phyloP scores from a whole-genome alignment of 805 yeast species.

The Groenewaldozyma tartarivorans region DNA sequence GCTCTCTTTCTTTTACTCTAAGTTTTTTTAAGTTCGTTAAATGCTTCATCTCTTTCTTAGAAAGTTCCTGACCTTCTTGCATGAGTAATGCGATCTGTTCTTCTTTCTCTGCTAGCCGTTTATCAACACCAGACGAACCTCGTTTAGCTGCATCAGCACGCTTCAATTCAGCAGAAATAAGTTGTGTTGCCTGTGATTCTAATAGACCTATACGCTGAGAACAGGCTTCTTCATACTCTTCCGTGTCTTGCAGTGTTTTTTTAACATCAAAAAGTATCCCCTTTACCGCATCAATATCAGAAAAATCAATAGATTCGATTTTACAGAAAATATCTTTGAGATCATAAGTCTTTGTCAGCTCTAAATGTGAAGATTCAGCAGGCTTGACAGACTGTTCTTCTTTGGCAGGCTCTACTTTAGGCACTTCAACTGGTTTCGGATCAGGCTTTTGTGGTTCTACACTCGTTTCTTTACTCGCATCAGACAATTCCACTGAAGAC shows the following conservation, averaged over 20 bases:
- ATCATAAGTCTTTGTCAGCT: background rate
- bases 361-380: background rate
- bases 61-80: conserved; percentile 66
- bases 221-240: background rate
- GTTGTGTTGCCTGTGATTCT: conserved; percentile 25
- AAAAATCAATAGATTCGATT: background rate
- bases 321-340: background rate
- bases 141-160: conserved; percentile 13
- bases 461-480: background rate
- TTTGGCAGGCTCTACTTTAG: background rate
- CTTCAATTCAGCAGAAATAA: conserved; percentile 21
- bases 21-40: conserved; percentile 58
- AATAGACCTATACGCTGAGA: conserved; percentile 16
- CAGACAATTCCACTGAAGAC: background rate
- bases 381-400: background rate
- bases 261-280: too few relatives aligned
- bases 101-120: conserved; percentile 41
- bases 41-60: conserved; percentile 60
- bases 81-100: conserved; percentile 53
- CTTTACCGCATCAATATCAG: background rate
- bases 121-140: conserved; percentile 14
- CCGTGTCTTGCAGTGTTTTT: background rate
- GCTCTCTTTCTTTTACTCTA: conserved; percentile 38
- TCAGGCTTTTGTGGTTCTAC: background rate
- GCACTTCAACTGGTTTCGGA: background rate